Base-by-base conservation (phyloP, 192 early-diverging fungal genomes). In the Obelidium mucronatum region DNA sequence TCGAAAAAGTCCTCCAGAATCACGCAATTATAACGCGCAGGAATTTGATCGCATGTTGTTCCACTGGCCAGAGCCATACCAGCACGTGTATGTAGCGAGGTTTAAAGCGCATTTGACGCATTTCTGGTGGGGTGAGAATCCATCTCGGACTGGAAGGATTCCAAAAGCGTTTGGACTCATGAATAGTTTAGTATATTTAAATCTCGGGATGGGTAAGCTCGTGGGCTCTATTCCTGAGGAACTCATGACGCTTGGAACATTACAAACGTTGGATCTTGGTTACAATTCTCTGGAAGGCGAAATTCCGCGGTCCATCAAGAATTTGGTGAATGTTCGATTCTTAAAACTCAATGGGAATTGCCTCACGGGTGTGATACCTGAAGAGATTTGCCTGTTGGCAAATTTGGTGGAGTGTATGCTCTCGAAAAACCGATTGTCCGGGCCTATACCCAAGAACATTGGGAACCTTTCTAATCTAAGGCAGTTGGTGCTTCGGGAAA, bases 91-190 rank as follows among this genome's bases (percentile, higher is more conserved):
- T 58, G 55, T 58, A 5, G n/a, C 6, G 26, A 6, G 19, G n/a
- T 58, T 5, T 3, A 58, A 58, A 24, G 24, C 8, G 4, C 55
- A 58, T 30, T 6, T 15, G 5, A 58, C 8, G 6, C 55, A 58
- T 58, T 58, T 58, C 8, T 58, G 55, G 55, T 58, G 55, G 55
- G 55, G 55, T 28, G 55, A 58, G 24, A 58, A 58, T 24, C 4
- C 55, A 15, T 6, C 26, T 6, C 55, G 55, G 24, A 58, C 55
- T 3, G 55, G 55, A 30, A 30, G 5, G 55, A 19, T 58, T 24
- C 55, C 55, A 5, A 5, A 24, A 24, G 55, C 55, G 4, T 24
- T 58, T 6, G 4, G 5, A 24, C 6, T 58, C 4, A 58, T 58
- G 55, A 28, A 6, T 6, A 5, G 28, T 5, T 58, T 58, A 24